Evolutionary conservation across 768 basidiomycete genomes (phyloP).

Genomic region (Pilatotrama ljubarskyi): DNA sequence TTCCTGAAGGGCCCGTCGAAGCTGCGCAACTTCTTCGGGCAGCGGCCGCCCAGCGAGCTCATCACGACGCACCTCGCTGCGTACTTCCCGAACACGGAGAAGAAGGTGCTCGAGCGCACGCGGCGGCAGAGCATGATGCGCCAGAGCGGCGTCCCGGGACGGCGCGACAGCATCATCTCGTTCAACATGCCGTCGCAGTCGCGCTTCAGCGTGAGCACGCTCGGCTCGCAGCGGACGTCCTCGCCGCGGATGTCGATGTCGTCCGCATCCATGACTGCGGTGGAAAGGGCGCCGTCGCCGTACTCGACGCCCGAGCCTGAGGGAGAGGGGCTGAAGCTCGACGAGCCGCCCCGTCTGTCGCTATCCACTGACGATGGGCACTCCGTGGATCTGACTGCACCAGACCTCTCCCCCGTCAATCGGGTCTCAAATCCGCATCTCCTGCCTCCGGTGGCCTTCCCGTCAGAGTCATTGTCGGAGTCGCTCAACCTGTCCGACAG

Average conservation of each 20-base stretch:
- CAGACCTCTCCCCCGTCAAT: constrained; percentile 37
- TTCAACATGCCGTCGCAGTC: constrained; percentile 50
- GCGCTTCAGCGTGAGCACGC: constrained; percentile 64
- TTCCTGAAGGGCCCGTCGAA: constrained; percentile 50
- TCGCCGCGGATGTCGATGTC: constrained; percentile 33
- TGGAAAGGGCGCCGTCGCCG: constrained; percentile 15
- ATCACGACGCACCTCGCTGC: constrained; percentile 93
- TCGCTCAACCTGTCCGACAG: constrained; percentile 55
- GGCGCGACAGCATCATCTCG: constrained; percentile 47
- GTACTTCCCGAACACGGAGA: constrained; percentile 94
- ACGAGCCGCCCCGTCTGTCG: constrained; percentile 66
- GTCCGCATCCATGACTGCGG: constrained; percentile 17
- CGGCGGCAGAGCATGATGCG: constrained; percentile 88
- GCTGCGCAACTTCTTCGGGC: constrained; percentile 95
- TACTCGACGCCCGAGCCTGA: constrained; percentile 11
- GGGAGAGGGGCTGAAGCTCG: constrained; percentile 3
- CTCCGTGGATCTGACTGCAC: constrained; percentile 59
- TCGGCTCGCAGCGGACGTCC: constrained; percentile 40
- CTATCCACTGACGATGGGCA: constrained; percentile 73
- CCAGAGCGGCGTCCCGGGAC: constrained; percentile 49
- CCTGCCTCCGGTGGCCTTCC: constrained; percentile 77
- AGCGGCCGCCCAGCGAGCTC: constrained; percentile 95
- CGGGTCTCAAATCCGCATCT: constrained; percentile 51
- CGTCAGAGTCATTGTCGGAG: constrained; percentile 77
- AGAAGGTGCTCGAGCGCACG: constrained; percentile 85